Evolutionary conservation across 2,329 filamentous ascomycete genomes (phyloP), one percentile per base, ranked within the genome.

Genomic region (Claviceps quebecensis): DNA sequence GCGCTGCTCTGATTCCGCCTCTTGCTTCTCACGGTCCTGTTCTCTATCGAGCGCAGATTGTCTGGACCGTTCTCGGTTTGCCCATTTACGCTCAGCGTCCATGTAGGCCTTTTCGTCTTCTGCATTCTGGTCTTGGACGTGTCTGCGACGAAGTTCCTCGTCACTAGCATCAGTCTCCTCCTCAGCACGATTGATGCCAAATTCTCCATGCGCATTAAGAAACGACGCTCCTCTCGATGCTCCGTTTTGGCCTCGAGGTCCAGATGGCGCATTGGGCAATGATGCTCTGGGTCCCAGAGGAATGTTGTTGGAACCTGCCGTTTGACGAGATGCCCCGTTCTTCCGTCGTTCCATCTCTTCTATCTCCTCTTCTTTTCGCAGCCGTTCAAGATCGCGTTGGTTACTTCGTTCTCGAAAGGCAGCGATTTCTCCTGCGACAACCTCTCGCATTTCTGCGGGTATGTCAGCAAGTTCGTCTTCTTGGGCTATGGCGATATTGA

Each of bases 381-480:
- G 70, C 3, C 93, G 85, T 66, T 98, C 93, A 62, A 94, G 71
- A 63, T 98, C 93, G 40, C 91, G 78, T 55, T 86, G 81, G 54
- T 83, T 95, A 59, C 91, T 96, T 19, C 91, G 79, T 58, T 98
- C 93, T 57, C 93, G 79, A 72, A 98, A 98, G 0, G 90, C 87
- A 0, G 88, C 83, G 60, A 98, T 98, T 65, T 98, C 94, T 52
- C 84, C 84, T 0, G 93, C 87, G 16, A 98, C 93, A 0, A 88
- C 90, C 64, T 95, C 93, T 23, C 93, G 83, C 88, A 95, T 94
- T 64, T 97, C 93, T 1, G 87, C 84, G 0, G 93, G 93, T 47
- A 98, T 96, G 61, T 98, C 93, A 19, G 90, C 84, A 34, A 98
- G 74, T 62, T 98, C 93, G 62, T 98, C 94, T 56, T 98, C 93